Evolutionary conservation across 768 basidiomycete genomes (phyloP).

Genomic region (Fomitopsis serialis): DNA sequence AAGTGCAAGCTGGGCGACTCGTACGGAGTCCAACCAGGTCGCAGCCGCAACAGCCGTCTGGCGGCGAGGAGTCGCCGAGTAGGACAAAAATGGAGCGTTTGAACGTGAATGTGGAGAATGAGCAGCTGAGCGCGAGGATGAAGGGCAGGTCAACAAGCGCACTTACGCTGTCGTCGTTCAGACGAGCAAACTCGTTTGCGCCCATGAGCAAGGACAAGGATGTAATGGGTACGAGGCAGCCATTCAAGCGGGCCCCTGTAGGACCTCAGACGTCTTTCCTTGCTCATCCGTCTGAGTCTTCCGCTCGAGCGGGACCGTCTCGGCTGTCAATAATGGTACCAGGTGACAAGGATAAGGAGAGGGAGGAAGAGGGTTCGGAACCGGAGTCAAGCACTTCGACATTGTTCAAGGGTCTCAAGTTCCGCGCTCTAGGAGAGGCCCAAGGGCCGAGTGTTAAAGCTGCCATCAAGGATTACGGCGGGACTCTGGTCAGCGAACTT

Average conservation of each 20-base stretch:
- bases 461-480: constrained; percentile 60
- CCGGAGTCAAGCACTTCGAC: constrained; percentile 4
- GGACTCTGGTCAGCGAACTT: constrained; percentile 37
- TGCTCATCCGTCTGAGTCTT: not conserved
- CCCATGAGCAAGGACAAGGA: constrained; percentile 25
- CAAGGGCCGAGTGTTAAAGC: constrained; percentile 46
- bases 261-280: constrained; percentile 2
- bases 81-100: constrained; percentile 1
- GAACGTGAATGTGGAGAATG: not conserved
- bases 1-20: constrained; percentile 52
- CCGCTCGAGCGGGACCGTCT: constrained; percentile 8
- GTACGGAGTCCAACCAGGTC: constrained; percentile 56
- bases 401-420: constrained; percentile 51
- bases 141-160: not conserved
- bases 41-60: constrained; percentile 11
- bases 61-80: constrained; percentile 9
- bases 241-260: constrained; percentile 9
- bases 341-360: constrained; percentile 2
- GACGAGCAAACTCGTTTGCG: constrained; percentile 62
- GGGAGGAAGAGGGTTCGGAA: not conserved
- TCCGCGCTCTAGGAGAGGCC: constrained; percentile 67
- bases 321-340: not conserved
- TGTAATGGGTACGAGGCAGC: constrained; percentile 25
- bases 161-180: constrained; percentile 52
- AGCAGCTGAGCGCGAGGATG: constrained; percentile 1